These are phyloP conservation scores for Ceratocystis lukuohia DNA, from an alignment of 2,329 filamentous ascomycete genomes.

Conservation along the genomic window DNA sequence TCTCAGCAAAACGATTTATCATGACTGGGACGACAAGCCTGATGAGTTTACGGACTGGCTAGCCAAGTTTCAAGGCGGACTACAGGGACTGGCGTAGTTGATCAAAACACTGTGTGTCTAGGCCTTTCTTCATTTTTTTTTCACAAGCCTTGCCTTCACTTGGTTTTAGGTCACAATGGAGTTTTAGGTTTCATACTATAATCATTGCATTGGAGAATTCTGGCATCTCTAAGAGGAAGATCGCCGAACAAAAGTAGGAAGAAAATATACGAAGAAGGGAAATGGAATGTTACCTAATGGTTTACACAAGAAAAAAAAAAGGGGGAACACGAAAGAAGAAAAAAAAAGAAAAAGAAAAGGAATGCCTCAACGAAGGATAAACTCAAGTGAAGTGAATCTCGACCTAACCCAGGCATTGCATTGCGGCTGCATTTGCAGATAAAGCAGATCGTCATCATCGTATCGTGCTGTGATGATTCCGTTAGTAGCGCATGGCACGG, in stretches of 20 bases:
- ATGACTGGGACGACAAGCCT: constrained; percentile 48
- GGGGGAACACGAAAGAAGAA: neutral
- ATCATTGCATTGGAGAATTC: neutral
- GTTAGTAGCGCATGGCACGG: neutral
- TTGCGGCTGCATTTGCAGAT: neutral
- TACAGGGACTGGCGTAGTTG: neutral
- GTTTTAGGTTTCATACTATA: neutral
- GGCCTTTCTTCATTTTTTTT: too few species aligned
- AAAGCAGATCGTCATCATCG: neutral
- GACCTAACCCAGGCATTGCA: too few species aligned
- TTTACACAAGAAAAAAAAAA: neutral
- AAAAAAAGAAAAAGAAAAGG: neutral
- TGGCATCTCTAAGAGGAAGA: neutral
- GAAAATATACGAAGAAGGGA: constrained; percentile 3
- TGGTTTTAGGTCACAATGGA: neutral
- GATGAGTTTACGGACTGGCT: constrained; percentile 74
- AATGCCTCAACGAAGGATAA: neutral
- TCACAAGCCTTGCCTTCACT: neutral
- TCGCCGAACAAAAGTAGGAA: neutral
- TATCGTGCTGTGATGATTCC: neutral
- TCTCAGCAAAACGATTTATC: constrained; percentile 41
- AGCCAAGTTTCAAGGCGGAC: neutral
- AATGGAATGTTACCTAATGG: neutral
- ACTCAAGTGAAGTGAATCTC: too few species aligned
- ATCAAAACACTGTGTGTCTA: too few species aligned